A percentile compares a stretch with the other conserved stretches of the same genome.
These are phyloP conservation scores for Zygosaccharomyces sapae DNA, from an alignment of 1,139 yeast genomes.

Conservation along the genomic window DNA sequence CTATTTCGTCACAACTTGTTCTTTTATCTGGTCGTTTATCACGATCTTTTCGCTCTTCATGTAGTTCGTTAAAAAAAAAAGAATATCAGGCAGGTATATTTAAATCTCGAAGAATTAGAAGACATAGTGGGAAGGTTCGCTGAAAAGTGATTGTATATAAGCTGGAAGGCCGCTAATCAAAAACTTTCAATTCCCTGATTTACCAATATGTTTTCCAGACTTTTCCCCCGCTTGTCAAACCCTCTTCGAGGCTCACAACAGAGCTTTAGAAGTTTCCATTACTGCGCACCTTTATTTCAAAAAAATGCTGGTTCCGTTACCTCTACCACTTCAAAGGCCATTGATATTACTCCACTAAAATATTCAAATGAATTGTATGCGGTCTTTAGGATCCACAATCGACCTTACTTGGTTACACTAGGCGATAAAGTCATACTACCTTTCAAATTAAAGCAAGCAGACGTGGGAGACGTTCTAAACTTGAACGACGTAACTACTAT, in stretches of 20 bases:
- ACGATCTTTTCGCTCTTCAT: too few species aligned
- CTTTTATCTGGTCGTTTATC: too few species aligned
- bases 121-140: too few species aligned
- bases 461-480: conserved; percentile 73
- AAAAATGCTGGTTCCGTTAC: neutral
- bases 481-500: conserved; percentile 73
- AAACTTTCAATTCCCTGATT: neutral
- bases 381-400: conserved; percentile 71
- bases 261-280: neutral
- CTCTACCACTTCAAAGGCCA: neutral
- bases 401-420: conserved; percentile 83
- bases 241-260: neutral
- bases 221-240: neutral
- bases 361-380: conserved; percentile 73
- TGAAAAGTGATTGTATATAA: too few species aligned
- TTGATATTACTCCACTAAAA: conserved; percentile 54
- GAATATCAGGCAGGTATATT: too few species aligned
- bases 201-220: neutral
- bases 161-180: neutral
- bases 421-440: conserved; percentile 85
- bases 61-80: too few species aligned
- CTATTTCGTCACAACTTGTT: too few species aligned
- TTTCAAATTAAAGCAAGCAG: conserved; percentile 65
- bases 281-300: neutral
- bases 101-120: too few species aligned